Evolutionary conservation across 2,329 filamentous ascomycete species (phyloP), one percentile per base, ranked within the genome.

Genomic region (Aspergillus intermedius): DNA sequence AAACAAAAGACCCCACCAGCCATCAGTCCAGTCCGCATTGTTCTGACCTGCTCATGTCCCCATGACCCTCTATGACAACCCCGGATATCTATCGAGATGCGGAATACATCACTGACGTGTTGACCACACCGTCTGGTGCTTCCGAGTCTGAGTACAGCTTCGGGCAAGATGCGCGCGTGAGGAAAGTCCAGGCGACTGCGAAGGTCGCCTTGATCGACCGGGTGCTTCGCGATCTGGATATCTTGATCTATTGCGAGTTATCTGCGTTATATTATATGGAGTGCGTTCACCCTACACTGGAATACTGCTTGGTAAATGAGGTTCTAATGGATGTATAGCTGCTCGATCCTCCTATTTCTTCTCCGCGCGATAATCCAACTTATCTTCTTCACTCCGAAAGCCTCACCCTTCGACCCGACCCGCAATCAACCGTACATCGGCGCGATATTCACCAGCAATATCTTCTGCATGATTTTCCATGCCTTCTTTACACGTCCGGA

Each of bases 251-350:
- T 66, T 77, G 80, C 62, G 72, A 84, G 68, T 68, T 84, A 50
- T 79, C 80, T 34, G 73, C 75, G 6, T 65, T 83, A 50, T 84
- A 84, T 64, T 80, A 84, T 62, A 74, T 83, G 66, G 81, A 84
- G 80, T 83, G 72, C 59, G 77, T 60, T 30, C 47, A 47, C 25
- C 46, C 49, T 44, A 50, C 21, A 12, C 22, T 15, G 39, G 21
- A n/a, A 19, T 19, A 21, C 3, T 9, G 5, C 13, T 21, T 42
- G n/a, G n/a, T 22, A 22, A 3, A 41, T 21, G 21, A 4, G 21
- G 13, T 28, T 8, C 22, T 23, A 12, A 42, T 46, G 21, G 19
- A 39, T 30, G 6, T 48, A 32, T 52, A 81, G 80, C 67, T 82
- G 78, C 63, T 82, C 79, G 8, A 74, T 82, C 58, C 65, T 80